Base-by-base conservation (phyloP, 2,329 filamentous ascomycete genomes). In the Periconia macrospinosa region DNA sequence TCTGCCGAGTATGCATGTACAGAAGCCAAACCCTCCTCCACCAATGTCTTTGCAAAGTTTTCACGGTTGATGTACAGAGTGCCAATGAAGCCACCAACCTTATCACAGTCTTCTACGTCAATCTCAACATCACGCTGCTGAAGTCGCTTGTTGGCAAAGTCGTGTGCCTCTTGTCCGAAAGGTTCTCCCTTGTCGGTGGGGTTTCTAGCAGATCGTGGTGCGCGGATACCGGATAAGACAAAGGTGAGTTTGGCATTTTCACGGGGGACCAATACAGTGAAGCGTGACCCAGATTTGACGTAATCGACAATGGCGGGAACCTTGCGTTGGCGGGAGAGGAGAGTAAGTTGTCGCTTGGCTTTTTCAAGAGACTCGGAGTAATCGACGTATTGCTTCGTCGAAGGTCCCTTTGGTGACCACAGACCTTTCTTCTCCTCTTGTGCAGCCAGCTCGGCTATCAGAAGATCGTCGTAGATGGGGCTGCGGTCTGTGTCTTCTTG, bases 51-150 rank as follows among this genome's bases (percentile, higher is more conserved):
- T 67, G 92, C 91, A 70, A 99, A 96, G 79, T 90, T 97, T 77
- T 97, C 93, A 49, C 92, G 90, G 80, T 92, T 93, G 73, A 99
- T 85, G 74, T 92, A 97, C 20, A 99, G 82, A 14, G 91, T 90
- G 51, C 94, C 94, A 63, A 99, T 97, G 80, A 99, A 99, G 37
- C 94, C 94, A 66, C 94, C 94, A 23, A 94, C 88, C 81, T 97
- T 97, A 81, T 99, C 94, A 62, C 91, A 90, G 66, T 92, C 92
- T 73, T 96, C 87, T 18, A 99, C 89, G 66, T 99, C 92, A 54
- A 99, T 90, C 75, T 97, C 93, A 46, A 94, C 92, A 74, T 99
- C 94, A 50, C 94, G 88, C 79, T 99, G 94, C 80, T 92, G 89
- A 77, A 89, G 92, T 53, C 92, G 86, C 67, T 86, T 88, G 76